Percentiles rank a stretch among this genome's conserved stretches.
Evolutionary conservation across 306 rosid species (phyloP).

Genomic region (Trifolium fragiferum): DNA sequence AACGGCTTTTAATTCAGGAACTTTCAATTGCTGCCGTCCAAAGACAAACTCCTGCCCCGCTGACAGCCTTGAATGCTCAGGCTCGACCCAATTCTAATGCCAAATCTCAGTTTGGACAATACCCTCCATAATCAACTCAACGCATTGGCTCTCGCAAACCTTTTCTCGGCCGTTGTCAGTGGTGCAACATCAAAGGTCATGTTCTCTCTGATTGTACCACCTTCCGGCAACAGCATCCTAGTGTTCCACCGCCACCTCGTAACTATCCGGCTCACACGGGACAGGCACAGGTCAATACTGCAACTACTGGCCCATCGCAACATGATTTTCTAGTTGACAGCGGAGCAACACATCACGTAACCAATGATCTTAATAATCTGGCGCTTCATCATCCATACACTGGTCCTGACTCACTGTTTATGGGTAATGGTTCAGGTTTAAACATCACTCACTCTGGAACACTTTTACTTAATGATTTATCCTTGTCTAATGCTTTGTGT

Average conservation of each 20-base stretch:
- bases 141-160: background rate
- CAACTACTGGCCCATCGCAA: background rate
- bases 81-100: background rate
- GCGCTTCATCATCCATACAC: background rate
- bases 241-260: background rate
- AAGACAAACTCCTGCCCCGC: background rate
- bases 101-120: background rate
- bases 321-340: background rate
- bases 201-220: conserved; percentile 23
- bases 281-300: background rate
- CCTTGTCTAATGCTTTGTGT: too few relatives aligned
- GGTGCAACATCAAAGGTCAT: background rate
- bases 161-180: background rate
- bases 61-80: background rate
- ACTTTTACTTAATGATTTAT: too few relatives aligned
- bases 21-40: background rate
- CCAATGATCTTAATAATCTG: background rate
- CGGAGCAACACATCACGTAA: conserved; percentile 13
- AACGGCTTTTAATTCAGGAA: background rate
- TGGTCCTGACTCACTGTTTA: conserved; percentile 13
- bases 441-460: background rate
- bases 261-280: background rate
- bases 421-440: background rate
- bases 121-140: background rate
- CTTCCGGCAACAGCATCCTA: background rate